Evolutionary conservation across 163 green algal species (phyloP), one percentile per base, ranked within the genome.

Genomic region (Picocystis sp.): DNA sequence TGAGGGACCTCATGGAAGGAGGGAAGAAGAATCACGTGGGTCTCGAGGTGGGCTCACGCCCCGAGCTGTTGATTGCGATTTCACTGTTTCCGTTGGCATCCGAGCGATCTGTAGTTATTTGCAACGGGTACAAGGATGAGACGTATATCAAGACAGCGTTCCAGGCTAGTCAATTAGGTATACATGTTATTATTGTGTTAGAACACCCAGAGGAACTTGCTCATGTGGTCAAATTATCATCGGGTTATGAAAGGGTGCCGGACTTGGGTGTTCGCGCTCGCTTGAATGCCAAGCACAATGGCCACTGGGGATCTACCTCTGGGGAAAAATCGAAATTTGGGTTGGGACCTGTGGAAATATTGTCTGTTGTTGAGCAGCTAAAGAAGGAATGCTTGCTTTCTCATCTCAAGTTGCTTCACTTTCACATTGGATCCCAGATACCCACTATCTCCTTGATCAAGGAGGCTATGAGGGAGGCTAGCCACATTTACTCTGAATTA

Each of bases 81-180:
- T 43, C 63, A 29, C 17, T 65, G 47, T 53, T 84, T 43, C 43
- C 54, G 12, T 45, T 53, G 13, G 15, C 29, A 38, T 38, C 22
- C 35, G 24, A 57, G n/a, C 56, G 50, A 35, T 53, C 57, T 19
- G 34, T 71, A 17, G 60, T 85, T 13, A 62, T 85, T 19, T 85
- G 76, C 69, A 85, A 85, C 44, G 76, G 76, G 21, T 86, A 71
- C 65, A 85, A 85, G 68, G 76, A 86, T 23, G 55, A 53, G 1
- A 68, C 63, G 8, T 84, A 86, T 60, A 75, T 86, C 25, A 66
- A 82, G 48, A 62, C 75, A 54, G 75, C 70, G 41, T 55, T 86
- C 52, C 60, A 70, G 35, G 60, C 54, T 38, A 43, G 48, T 11
- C 56, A 77, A 57, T 63, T 84, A 53, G 76, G 76, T 22, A 57